Evolutionary conservation across 345 rosid genomes (phyloP), one percentile per base, ranked within the genome.

Genomic region (Arabis alpina): DNA sequence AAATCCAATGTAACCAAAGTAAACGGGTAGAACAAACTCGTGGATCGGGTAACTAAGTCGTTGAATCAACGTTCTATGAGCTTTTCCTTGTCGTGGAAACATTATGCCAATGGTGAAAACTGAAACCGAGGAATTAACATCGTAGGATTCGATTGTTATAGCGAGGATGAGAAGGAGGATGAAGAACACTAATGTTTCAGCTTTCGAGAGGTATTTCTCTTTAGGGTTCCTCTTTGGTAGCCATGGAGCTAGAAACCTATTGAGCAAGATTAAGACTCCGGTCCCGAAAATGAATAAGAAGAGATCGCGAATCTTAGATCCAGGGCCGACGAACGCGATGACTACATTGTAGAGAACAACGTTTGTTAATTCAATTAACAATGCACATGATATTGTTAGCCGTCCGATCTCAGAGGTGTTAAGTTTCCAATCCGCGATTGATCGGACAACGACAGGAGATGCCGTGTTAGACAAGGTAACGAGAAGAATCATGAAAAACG

Each of bases 61-160:
- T 40, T 70, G 82, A 45, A 86, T 19, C 83, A 93, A 68, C 5
- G 98, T 93, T 58, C 97, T 60, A 3, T 82, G 80, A 1, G 91
- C 82, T 64, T 91, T 91, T 27, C 98, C 97, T 72, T 86, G 88
- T 62, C 94, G 73, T 2, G 98, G 98, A 80, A 89, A 89, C 85
- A 84, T 54, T 69, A 91, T 50, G 15, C 98, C 98, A 3, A 87
- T 59, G 48, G 87, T 27, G 75, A 87, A 93, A 54, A 80, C 82
- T 32, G 82, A 56, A 19, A 87, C 56, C 2, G 82, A 59, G 47
- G 87, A 80, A 54, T 76, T 88, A 10, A 56, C 80, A 2, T 83
- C 84, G 6, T 60, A 52, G 16, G 65, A 41, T 76, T 93, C 97
- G 9, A 75, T 75, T 7, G 80, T 8, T 16, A 79, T 53, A 1